Base-by-base conservation (phyloP, 2,329 filamentous ascomycete species). In the Aspergillus alliaceus region DNA sequence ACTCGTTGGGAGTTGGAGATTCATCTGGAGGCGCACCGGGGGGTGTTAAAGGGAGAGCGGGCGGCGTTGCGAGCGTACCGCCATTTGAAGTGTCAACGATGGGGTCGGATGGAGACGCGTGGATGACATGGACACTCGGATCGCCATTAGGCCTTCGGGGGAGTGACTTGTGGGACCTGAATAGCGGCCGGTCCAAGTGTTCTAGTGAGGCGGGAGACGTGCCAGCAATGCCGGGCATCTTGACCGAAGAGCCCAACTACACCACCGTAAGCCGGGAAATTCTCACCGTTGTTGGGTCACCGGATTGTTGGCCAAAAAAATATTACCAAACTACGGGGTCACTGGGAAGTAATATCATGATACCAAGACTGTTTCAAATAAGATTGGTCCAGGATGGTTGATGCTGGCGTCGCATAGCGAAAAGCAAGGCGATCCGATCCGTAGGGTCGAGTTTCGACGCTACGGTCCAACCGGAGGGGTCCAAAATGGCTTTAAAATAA, bases 121-220 rank as follows among this genome's bases (percentile, higher is more conserved):
- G 65, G 59, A 64, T 59, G 51, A 61, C 53, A 50, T 67, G 60
- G 34, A 60, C 51, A 56, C 60, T 62, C 39, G 63, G 59, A 48
- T 63, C 51, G 29, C 69, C 54, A 60, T 73, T 66, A 58, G 67
- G 66, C 59, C 67, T 72, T 60, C 71, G 69, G 39, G 75, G 75
- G 35, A 78, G 70, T 32, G 68, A 57, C 64, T 77, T 78, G 65
- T 77, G 75, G 60, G 75, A 69, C 67, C 69, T 77, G 59, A 77
- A 61, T 34, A 68, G 64, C 29, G 69, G 65, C 54, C 63, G 69
- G 59, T 69, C 68, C 35, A 64, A 63, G 55, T 61, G 56, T 59
- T 61, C 59, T 57, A 59, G 59, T 55, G 65, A 65, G 64, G 64
- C 64, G 58, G 62, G 62, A 61, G 66, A 64, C 48, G 68, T 56